Base-by-base conservation (phyloP, 495 filamentous ascomycete genomes). In the Hypoxylon cercidicola region DNA sequence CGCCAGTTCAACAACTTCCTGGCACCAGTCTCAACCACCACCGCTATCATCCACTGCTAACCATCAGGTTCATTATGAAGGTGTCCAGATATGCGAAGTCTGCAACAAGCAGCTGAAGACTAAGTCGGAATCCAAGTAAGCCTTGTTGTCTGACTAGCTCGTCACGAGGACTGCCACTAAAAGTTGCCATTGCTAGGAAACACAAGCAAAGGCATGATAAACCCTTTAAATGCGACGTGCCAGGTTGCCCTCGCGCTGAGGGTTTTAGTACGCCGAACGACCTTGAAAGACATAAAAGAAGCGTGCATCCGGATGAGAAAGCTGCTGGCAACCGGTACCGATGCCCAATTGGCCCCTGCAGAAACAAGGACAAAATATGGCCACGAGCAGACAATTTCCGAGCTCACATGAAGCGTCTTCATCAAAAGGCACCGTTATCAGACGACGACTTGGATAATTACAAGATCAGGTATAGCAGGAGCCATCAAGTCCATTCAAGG, bases 331-430 rank as follows among this genome's bases (percentile, higher is more conserved):
- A 87, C 65, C 83, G 82, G 15, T 97, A 86, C 62, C 83, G 84
- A 62, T 97, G 93, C 69, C 78, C 79, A 55, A 81, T 89, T 5
- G 81, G 75, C 44, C 72, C 78, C 49, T 96, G 93, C 66, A 81
- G 80, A 23, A 86, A 83, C 18, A 88, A 85, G 52, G 78, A 82
- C 15, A 97, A 97, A 77, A 79, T 83, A 41, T 97, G 94, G 91
- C 93, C 91, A 9, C 86, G 95, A 7, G 74, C 90, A 50, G 95
- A 99, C 74, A 99, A 99, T 65, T 99, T 97, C 75, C 88, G 87
- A 69, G 88, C 90, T 55, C 95, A 99, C 68, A 81, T 96, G 43
- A 83, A 82, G 56, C 86, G 90, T n/a, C 89, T 95, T 71, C 94
- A 99, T 75, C 37, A 32, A 1, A 71, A 72, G 0, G 23, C 57